Percentiles rank a stretch among this genome's conserved stretches.
phyloP scores from a whole-genome alignment of 2,329 filamentous ascomycete species.

The Exophiala bonariae region DNA sequence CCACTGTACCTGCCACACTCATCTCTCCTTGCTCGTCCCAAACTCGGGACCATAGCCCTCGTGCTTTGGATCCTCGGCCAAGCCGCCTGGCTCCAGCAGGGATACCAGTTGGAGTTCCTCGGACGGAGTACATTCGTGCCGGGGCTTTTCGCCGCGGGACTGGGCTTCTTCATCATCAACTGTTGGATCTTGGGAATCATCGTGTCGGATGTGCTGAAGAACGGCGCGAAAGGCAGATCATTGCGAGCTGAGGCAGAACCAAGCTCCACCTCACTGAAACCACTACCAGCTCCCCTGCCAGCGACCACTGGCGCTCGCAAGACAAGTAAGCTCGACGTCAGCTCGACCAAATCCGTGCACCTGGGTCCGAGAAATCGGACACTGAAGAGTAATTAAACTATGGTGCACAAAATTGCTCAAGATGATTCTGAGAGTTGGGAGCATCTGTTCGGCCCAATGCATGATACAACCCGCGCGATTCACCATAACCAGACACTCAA shows the following conservation, averaged over 20 bases:
- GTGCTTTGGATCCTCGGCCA: slow-evolving; percentile 67
- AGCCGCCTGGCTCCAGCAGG: slow-evolving; percentile 73
- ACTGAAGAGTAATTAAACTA: slow-evolving; percentile 21
- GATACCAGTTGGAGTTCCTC: slow-evolving; percentile 74
- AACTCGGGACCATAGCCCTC: slow-evolving; percentile 65
- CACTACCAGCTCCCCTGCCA: neutral
- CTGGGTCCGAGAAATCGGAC: slow-evolving; percentile 18
- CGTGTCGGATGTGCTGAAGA: slow-evolving; percentile 60
- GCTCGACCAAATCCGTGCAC: slow-evolving; percentile 16
- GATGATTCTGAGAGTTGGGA: no score
- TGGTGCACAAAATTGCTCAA: no score
- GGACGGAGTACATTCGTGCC: slow-evolving; percentile 82
- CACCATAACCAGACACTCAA: no score
- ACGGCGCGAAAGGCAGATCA: neutral
- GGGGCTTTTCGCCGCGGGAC: slow-evolving; percentile 73
- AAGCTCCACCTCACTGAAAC: no score
- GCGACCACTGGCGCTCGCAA: neutral
- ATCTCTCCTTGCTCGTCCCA: slow-evolving; percentile 58
- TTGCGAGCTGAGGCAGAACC: slow-evolving; percentile 1
- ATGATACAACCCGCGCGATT: no score
- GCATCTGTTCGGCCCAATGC: no score
- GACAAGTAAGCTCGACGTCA: slow-evolving; percentile 15
- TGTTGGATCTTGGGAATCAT: slow-evolving; percentile 84
- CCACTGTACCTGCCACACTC: slow-evolving; percentile 87
- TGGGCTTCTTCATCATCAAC: slow-evolving; percentile 82